phyloP scores from a whole-genome alignment of 306 rosid species.

The Trifolium subterraneum region DNA sequence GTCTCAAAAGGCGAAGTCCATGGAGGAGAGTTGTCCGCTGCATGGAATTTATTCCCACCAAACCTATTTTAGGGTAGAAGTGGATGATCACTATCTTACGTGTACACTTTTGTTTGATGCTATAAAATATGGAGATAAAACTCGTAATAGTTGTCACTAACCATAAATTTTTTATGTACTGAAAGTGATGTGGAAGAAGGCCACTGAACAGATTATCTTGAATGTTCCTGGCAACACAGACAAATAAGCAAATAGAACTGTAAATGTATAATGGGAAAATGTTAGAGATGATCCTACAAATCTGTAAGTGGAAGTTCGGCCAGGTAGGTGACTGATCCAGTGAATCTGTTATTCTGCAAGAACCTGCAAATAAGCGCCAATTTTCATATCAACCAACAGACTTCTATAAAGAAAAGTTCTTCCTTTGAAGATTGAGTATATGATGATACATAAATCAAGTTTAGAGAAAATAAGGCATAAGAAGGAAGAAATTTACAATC shows the following conservation, averaged over 20 bases:
- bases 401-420: background rate
- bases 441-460: conserved; percentile 2
- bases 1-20: conserved; percentile 73
- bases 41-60: conserved; percentile 75
- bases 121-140: conserved; percentile 14
- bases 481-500: conserved; percentile 60
- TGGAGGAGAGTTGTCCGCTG: conserved; percentile 65
- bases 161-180: conserved; percentile 82
- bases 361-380: conserved; percentile 57
- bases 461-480: conserved; percentile 17
- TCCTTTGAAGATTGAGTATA: background rate
- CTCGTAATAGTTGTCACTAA: conserved; percentile 40
- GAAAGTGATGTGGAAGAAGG: conserved; percentile 76
- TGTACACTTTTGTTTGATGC: conserved; percentile 14
- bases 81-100: conserved; percentile 23
- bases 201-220: conserved; percentile 90
- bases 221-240: conserved; percentile 68
- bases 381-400: conserved; percentile 39
- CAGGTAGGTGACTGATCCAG: conserved; percentile 89
- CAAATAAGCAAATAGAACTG: conserved; percentile 32
- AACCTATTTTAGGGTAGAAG: conserved; percentile 58
- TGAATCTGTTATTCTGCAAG: conserved; percentile 75
- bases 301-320: conserved; percentile 80
- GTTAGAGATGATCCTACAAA: conserved; percentile 57
- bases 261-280: background rate